Conservation (phyloP, 2,329 filamentous ascomycete species). For the Talaromyces albobiverticillius region DNA sequence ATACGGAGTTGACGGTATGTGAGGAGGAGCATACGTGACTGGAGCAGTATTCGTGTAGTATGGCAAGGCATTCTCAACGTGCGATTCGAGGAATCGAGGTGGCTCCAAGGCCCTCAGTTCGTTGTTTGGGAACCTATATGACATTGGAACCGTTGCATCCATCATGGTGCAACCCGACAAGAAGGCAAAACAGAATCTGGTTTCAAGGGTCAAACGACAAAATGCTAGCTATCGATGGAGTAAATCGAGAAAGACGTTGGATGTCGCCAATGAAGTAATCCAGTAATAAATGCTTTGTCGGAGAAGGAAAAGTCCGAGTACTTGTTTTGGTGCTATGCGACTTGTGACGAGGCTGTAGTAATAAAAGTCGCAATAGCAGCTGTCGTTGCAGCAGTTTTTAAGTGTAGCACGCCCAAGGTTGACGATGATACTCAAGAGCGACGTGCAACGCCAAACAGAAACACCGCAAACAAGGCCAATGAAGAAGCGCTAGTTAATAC, state of each 20-base stretch:
- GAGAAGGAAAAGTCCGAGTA: constrained; percentile 6
- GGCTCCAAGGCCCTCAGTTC: constrained; percentile 33
- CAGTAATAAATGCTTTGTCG: not conserved
- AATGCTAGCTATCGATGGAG: not conserved
- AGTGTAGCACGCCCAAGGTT: no score
- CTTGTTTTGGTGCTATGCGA: not conserved
- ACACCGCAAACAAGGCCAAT: constrained; percentile 5
- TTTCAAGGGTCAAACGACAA: not conserved
- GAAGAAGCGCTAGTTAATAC: not conserved
- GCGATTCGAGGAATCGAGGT: constrained; percentile 37
- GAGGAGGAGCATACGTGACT: constrained; percentile 35
- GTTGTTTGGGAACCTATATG: constrained; percentile 39
- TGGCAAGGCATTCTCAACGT: constrained; percentile 28
- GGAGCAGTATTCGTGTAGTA: constrained; percentile 37
- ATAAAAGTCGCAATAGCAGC: not conserved
- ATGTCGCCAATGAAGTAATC: not conserved
- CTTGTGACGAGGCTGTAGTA: not conserved
- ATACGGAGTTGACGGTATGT: constrained; percentile 31
- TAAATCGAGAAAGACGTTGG: not conserved
- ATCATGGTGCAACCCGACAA: constrained; percentile 21
- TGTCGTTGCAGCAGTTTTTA: not conserved
- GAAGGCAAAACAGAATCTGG: not conserved
- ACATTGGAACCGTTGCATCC: constrained; percentile 40
- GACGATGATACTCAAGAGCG: not conserved
- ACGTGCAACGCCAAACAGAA: constrained; percentile 10